phyloP scores from a whole-genome alignment of 164 flowering plant species.

The Annona cherimola region DNA sequence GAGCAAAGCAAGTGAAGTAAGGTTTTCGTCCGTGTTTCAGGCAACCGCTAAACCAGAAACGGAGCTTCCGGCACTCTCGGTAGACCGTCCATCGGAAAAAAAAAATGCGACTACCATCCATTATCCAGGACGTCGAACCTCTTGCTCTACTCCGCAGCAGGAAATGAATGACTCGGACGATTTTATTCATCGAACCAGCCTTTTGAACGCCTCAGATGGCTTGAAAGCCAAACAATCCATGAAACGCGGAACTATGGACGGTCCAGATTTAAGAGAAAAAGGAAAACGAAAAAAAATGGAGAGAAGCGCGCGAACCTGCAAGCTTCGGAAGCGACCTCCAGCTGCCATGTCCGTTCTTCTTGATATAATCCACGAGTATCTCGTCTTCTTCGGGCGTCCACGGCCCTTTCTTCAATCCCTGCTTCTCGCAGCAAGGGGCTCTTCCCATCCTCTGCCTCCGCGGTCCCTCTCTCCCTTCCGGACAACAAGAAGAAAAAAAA shows the following conservation, averaged over 20 bases:
- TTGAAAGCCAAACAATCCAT: neutral
- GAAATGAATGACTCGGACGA: neutral
- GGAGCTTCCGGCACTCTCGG: too few relatives aligned
- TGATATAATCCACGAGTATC: constrained; percentile 48
- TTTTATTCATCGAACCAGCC: neutral
- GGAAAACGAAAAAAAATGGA: neutral
- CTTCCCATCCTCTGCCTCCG: constrained; percentile 46
- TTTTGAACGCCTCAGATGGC: neutral
- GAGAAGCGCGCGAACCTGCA: constrained; percentile 41
- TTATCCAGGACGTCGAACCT: too few relatives aligned
- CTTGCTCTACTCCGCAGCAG: too few relatives aligned
- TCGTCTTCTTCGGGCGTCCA: constrained; percentile 84
- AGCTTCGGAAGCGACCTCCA: constrained; percentile 83
- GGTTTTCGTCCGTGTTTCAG: too few relatives aligned
- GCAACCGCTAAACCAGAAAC: too few relatives aligned
- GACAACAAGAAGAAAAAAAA: neutral
- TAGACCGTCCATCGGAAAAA: too few relatives aligned
- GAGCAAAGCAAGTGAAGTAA: too few relatives aligned
- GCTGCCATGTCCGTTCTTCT: constrained; percentile 65
- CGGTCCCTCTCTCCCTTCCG: neutral
- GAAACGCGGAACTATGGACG: neutral
- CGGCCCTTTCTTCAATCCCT: constrained; percentile 76
- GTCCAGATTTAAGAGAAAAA: neutral
- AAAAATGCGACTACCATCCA: too few relatives aligned
- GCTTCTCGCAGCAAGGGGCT: constrained; percentile 75